Percentiles rank a stretch among this genome's conserved stretches.
These are phyloP conservation scores for Colletotrichum coccodes DNA, from an alignment of 2,329 filamentous ascomycete species.

Conservation along the genomic window DNA sequence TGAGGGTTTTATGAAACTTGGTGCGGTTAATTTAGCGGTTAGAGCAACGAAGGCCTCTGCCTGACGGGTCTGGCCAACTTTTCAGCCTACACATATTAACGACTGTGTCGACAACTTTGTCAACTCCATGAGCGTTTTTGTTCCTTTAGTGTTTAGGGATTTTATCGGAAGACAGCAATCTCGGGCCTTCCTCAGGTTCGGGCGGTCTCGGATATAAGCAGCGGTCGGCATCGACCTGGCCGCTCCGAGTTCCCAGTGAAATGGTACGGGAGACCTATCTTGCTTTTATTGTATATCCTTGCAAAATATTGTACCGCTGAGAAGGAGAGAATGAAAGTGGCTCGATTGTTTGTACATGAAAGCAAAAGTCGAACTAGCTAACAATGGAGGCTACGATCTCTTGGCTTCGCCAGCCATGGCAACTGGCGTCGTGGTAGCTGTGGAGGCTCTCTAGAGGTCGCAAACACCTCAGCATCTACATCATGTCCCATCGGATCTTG, in stretches of 20 bases:
- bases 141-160: neutral
- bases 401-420: constrained; percentile 4
- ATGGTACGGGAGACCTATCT: neutral
- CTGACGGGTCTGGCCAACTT: neutral
- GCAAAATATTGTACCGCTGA: neutral
- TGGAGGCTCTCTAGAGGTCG: neutral
- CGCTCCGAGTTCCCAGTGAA: neutral
- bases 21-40: no score
- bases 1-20: neutral
- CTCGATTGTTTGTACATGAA: neutral
- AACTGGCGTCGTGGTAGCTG: neutral
- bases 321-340: neutral
- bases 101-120: no score
- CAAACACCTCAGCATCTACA: no score
- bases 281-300: neutral
- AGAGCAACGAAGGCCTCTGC: no score
- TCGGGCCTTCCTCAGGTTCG: neutral
- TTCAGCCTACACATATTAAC: no score
- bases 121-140: no score
- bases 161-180: neutral
- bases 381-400: neutral
- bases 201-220: constrained; percentile 7
- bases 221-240: neutral
- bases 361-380: neutral
- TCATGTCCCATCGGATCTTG: no score